These are phyloP conservation scores for Daldinia decipiens DNA, from an alignment of 495 filamentous ascomycete species.

Conservation along the genomic window DNA sequence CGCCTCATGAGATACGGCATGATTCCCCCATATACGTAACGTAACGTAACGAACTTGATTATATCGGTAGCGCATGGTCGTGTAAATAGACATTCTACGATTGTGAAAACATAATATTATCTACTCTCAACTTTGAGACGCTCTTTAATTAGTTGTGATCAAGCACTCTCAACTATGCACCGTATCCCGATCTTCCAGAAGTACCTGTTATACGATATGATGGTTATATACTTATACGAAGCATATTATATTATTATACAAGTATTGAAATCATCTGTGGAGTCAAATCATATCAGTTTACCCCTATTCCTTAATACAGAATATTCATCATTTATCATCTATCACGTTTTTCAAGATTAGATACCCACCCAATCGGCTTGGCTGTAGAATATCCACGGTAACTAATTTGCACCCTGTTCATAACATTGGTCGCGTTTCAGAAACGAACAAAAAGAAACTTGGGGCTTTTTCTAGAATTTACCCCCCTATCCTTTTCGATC, in stretches of 20 bases:
- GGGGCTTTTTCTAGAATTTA: constrained; percentile 17
- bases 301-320: too few relatives aligned
- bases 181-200: too few relatives aligned
- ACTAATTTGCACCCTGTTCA: background rate
- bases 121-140: constrained; percentile 30
- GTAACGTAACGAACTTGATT: constrained; percentile 38
- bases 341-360: constrained; percentile 24
- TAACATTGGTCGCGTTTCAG: constrained; percentile 4
- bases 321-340: background rate
- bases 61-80: constrained; percentile 1
- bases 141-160: too few relatives aligned
- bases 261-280: too few relatives aligned
- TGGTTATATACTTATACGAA: too few relatives aligned
- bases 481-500: background rate
- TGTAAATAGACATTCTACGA: constrained; percentile 17
- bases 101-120: constrained; percentile 23
- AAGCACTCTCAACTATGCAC: too few relatives aligned
- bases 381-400: background rate
- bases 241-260: too few relatives aligned
- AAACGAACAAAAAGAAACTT: background rate
- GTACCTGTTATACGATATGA: too few relatives aligned
- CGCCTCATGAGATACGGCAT: constrained; percentile 48
- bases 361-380: constrained; percentile 8
- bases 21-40: constrained; percentile 46
- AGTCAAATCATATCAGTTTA: too few relatives aligned